A percentile compares a stretch with the other conserved stretches of the same genome.
Evolutionary conservation across 805 yeast genomes (phyloP).

Genomic region (Teunomyces stri): DNA sequence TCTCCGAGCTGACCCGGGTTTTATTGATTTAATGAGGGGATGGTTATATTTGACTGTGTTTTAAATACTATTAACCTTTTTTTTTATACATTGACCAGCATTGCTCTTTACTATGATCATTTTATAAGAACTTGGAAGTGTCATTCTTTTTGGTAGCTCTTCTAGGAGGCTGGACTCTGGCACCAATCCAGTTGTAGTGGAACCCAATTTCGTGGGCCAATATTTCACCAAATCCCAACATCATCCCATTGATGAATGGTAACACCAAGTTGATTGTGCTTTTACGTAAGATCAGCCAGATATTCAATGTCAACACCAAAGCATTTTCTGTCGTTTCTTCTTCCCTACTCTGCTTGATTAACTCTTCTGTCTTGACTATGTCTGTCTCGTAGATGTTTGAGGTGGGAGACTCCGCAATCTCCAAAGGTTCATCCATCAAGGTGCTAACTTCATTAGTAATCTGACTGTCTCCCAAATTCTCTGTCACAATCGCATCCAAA

Average conservation of each 20-base stretch:
- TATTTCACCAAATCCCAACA: constrained; percentile 95
- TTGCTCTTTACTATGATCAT: not conserved
- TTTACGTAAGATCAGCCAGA: constrained; percentile 43
- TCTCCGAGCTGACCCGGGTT: constrained; percentile 2
- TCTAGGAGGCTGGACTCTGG: constrained; percentile 50
- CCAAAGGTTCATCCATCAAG: constrained; percentile 2
- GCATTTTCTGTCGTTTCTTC: constrained; percentile 14
- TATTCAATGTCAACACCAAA: constrained; percentile 15
- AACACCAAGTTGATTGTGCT: constrained; percentile 72
- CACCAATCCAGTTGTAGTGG: constrained; percentile 71
- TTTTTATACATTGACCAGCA: not conserved
- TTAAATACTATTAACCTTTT: not conserved
- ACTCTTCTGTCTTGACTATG: constrained; percentile 23
- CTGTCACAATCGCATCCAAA: not conserved
- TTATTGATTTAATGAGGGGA: not conserved
- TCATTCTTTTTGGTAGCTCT: constrained; percentile 23
- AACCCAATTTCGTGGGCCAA: constrained; percentile 91
- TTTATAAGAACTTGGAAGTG: constrained; percentile 10
- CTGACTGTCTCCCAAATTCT: not conserved
- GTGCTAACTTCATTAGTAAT: not conserved
- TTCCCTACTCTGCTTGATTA: constrained; percentile 19
- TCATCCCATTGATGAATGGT: constrained; percentile 90
- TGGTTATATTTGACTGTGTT: not conserved
- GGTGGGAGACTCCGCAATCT: not conserved
- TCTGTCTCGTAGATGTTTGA: constrained; percentile 21